Evolutionary conservation across 2,329 filamentous ascomycete genomes (phyloP), one percentile per base, ranked within the genome.

Genomic region (Sarocladium kiliense): DNA sequence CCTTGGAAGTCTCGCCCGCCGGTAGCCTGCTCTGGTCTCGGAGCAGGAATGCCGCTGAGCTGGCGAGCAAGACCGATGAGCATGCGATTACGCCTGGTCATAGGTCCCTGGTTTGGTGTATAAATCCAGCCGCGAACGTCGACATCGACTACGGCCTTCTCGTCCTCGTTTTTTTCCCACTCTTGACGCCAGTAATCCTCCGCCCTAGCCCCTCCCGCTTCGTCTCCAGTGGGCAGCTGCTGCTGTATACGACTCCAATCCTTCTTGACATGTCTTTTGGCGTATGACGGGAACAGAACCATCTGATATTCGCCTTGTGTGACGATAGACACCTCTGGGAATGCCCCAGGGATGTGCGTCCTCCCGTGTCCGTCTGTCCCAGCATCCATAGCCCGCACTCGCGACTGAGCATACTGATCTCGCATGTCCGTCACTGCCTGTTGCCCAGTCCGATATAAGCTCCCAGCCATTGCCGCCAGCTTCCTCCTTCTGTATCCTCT

Each of bases 111-210:
- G 64, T 93, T 89, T 18, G 93, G 93, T 37, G 85, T 84, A 69
- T 96, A 99, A 53, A 97, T 82, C 94, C 95, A 99, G 14, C 94
- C 94, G 62, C 93, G 82, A 23, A 99, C 90, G 68, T 99, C 93
- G 5, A 97, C 90, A 66, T 97, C 93, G 1, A 97, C 89, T 3
- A 97, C 77, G 0, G 92, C 91, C 67, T 88, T 88, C 64, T 91
- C 86, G 57, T 93, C 86, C 67, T 96, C 88, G 54, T 87, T 81
- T 58, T 81, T 81, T 56, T 92, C 84, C 88, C 89, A 96, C 64
- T 93, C 85, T 55, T 83, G 76, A 41, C 80, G 82, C 86, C 88
- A 93, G 67, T 88, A 92, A 37, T 91, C 85, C 44, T 84, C 80
- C 59, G 91, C 85, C 44, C 76, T 78, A 30, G 80, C 74, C 1